Conservation (phyloP, 441 rosid species). For the Pelargonium myrrhifolium region DNA sequence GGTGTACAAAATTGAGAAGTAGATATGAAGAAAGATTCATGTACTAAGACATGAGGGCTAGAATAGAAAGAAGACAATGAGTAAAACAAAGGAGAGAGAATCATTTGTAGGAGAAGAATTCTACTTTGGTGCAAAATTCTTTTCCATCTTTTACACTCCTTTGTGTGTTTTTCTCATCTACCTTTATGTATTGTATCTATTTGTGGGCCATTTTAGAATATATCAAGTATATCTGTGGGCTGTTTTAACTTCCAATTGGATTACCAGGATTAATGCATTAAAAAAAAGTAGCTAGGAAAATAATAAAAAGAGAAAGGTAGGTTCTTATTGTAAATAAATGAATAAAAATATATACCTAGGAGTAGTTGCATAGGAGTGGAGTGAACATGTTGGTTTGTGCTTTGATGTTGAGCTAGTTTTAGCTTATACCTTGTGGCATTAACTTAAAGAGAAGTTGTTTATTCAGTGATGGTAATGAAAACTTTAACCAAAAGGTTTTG, state of each 20-base stretch:
- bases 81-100: conserved; percentile 18
- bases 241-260: conserved; percentile 8
- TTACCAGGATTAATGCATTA: background rate
- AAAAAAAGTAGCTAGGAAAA: background rate
- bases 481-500: conserved; percentile 18
- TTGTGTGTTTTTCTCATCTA: conserved; percentile 7
- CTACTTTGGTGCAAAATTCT: conserved; percentile 22
- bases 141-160: conserved; percentile 18
- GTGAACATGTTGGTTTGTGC: conserved; percentile 11
- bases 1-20: no score
- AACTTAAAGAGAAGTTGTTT: conserved; percentile 14
- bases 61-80: conserved; percentile 12
- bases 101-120: conserved; percentile 19
- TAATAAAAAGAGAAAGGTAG: background rate
- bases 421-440: no score
- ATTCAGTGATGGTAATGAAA: conserved; percentile 8
- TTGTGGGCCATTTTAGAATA: conserved; percentile 7
- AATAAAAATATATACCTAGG: no score
- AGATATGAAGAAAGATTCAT: conserved; percentile 14
- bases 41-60: background rate
- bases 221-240: conserved; percentile 12
- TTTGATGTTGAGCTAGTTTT: conserved; percentile 6
- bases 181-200: conserved; percentile 6
- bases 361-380: no score
- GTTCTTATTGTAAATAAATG: no score